phyloP scores from a whole-genome alignment of 306 rosid genomes.

The apple (Malus domestica) region DNA sequence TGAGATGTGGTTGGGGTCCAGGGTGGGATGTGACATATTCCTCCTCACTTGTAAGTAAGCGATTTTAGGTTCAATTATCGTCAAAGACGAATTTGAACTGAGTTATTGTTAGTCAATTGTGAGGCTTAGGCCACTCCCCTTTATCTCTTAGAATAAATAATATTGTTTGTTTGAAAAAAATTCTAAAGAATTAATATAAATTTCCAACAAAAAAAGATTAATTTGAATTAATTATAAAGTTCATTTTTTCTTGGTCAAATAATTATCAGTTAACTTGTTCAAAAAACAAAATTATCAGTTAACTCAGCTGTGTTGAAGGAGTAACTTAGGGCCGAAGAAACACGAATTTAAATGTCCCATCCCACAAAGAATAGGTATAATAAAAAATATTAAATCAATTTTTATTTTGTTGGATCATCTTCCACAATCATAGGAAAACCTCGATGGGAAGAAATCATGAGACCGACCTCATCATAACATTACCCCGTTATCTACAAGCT shows the following conservation, averaged over 20 bases:
- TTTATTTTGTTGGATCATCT: no score
- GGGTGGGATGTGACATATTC: no score
- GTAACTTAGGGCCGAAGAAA: not conserved
- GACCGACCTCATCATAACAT: not conserved
- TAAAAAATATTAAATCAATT: not conserved
- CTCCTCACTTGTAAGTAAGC: no score
- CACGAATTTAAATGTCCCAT: not conserved
- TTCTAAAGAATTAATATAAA: no score
- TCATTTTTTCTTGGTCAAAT: not conserved
- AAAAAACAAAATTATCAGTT: not conserved
- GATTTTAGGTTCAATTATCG: no score
- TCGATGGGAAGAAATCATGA: not conserved
- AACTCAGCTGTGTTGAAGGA: not conserved
- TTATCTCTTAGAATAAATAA: no score
- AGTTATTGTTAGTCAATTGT: no score
- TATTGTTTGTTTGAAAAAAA: no score
- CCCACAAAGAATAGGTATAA: not conserved
- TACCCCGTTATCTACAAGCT: not conserved
- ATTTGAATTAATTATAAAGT: no score
- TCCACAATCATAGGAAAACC: not conserved
- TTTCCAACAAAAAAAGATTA: no score
- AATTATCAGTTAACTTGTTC: not conserved
- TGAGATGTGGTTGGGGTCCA: no score
- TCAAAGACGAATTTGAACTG: no score
- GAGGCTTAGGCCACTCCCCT: fast-evolving